A percentile compares a stretch with the other conserved stretches of the same genome.
Evolutionary conservation across 163 green algal genomes (phyloP).

Genomic region (Scenedesmus sp.): DNA sequence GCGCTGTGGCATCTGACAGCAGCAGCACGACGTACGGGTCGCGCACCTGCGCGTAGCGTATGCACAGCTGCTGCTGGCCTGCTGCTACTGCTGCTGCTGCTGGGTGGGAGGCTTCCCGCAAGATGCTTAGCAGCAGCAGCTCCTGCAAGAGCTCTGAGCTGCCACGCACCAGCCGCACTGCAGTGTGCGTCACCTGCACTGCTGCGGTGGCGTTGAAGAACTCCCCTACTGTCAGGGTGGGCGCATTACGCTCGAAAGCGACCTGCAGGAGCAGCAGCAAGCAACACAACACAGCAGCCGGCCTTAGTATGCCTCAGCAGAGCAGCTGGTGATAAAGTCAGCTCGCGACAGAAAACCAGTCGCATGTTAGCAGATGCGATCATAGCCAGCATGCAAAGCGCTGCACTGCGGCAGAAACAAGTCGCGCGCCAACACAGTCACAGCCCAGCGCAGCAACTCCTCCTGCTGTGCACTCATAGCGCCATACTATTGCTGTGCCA

Average conservation of each 20-base stretch:
- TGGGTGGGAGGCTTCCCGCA: conserved; percentile 23
- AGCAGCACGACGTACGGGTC: conserved; percentile 80
- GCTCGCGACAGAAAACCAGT: too few relatives aligned
- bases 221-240: conserved; percentile 79
- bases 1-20: conserved; percentile 64
- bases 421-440: not conserved
- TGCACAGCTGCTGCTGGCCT: conserved; percentile 15
- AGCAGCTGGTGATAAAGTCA: too few relatives aligned
- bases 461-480: not conserved
- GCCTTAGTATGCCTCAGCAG: too few relatives aligned
- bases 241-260: conserved; percentile 69
- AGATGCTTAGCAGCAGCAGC: conserved; percentile 7
- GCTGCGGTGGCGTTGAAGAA: conserved; percentile 66
- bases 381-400: not conserved
- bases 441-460: not conserved
- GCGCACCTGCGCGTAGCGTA: conserved; percentile 46
- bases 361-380: too few relatives aligned
- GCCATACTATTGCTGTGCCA: not conserved
- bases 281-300: not conserved
- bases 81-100: conserved; percentile 2
- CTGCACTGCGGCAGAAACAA: not conserved
- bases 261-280: conserved; percentile 15
- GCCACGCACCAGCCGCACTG: conserved; percentile 63
- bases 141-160: conserved; percentile 35
- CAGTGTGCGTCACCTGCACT: conserved; percentile 72